phyloP scores from a whole-genome alignment of 2,329 filamentous ascomycete species.

The Amphichorda felina region DNA sequence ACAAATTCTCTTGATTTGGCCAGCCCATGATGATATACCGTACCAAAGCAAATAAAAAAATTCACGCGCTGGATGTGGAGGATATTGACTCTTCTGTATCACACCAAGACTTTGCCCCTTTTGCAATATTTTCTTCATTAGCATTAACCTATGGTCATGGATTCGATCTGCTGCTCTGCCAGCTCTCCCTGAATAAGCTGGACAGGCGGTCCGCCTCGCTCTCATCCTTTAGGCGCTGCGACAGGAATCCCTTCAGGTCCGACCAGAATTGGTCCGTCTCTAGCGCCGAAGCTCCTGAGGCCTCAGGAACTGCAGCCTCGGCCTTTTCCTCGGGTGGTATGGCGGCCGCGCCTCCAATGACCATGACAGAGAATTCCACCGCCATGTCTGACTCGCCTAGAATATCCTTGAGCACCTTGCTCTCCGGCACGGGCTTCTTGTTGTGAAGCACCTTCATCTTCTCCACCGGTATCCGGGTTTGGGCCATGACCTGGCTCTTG shows the following conservation, averaged over 20 bases:
- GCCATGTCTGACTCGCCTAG: conserved; percentile 35
- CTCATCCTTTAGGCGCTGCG: conserved; percentile 67
- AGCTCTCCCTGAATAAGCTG: conserved; percentile 58
- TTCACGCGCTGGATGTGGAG: conserved; percentile 6
- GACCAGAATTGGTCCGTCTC: conserved; percentile 71
- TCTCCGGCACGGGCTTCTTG: conserved; percentile 75
- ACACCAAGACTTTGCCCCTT: not conserved
- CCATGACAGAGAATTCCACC: conserved; percentile 78
- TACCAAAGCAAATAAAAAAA: conserved; percentile 14
- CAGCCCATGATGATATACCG: conserved; percentile 15
- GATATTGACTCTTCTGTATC: not conserved
- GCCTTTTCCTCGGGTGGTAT: conserved; percentile 26
- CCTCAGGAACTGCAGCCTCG: conserved; percentile 11
- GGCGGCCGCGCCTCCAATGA: conserved; percentile 57
- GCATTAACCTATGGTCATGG: conserved; percentile 4
- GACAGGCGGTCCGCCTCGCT: conserved; percentile 51
- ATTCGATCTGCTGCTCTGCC: conserved; percentile 37
- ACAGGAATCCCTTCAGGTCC: conserved; percentile 71
- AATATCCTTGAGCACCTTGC: conserved; percentile 66
- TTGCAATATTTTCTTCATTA: conserved; percentile 1
- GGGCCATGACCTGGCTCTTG: conserved; percentile 54
- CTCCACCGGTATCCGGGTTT: conserved; percentile 52
- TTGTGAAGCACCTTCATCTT: conserved; percentile 81
- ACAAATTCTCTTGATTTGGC: conserved; percentile 15
- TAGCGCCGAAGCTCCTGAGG: conserved; percentile 47